phyloP scores from a whole-genome alignment of 768 basidiomycete species.

The Suillus hirtellus region DNA sequence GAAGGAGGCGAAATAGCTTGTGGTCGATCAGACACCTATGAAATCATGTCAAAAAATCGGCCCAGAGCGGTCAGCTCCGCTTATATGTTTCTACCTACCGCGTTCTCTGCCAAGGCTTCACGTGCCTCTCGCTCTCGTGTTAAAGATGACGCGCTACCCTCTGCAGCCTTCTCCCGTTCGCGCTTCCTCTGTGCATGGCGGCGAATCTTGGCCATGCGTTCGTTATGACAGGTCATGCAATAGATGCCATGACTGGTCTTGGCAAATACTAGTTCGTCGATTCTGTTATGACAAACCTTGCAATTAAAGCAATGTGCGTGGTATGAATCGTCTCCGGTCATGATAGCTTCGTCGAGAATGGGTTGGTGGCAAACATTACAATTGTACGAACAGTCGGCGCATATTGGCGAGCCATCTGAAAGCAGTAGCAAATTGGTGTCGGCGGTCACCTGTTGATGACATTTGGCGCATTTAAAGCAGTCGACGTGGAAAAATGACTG shows the following conservation, averaged over 20 bases:
- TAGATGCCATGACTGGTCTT: conserved; percentile 98
- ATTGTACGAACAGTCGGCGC: conserved; percentile 89
- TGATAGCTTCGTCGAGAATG: conserved; percentile 98
- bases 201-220: conserved; percentile 91
- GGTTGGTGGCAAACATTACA: conserved; percentile 94
- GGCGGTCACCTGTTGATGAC: conserved; percentile 86
- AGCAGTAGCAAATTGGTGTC: conserved; percentile 97
- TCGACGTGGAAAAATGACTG: conserved; percentile 94
- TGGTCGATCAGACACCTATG: conserved; percentile 16
- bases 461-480: conserved; percentile 98
- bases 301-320: conserved; percentile 99
- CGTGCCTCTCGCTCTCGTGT: conserved; percentile 27
- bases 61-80: neutral
- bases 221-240: conserved; percentile 98
- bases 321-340: conserved; percentile 98
- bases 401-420: conserved; percentile 97
- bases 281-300: conserved; percentile 89
- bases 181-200: conserved; percentile 89
- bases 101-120: conserved; percentile 37
- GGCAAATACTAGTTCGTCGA: conserved; percentile 97
- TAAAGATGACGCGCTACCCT: conserved; percentile 24
- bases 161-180: conserved; percentile 46
- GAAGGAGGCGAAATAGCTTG: conserved; percentile 10
- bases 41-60: conserved; percentile 7
- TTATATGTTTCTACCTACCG: conserved; percentile 36